Evolutionary conservation across 768 basidiomycete genomes (phyloP), one percentile per base, ranked within the genome.

Genomic region (Suillus occidentalis): DNA sequence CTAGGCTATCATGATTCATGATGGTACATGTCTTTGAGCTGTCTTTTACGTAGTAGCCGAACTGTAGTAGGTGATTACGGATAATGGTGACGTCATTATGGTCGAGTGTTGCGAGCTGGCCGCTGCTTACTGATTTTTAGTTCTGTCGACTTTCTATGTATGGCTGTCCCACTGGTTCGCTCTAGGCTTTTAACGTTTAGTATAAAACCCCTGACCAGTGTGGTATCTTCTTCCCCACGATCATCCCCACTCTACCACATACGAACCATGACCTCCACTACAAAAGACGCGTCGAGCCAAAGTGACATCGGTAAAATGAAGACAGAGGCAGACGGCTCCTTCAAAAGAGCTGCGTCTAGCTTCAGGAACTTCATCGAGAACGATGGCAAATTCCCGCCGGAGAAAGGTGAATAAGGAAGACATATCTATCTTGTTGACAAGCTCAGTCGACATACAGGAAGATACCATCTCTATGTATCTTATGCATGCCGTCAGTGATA

Each of bases 391-490:
- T 93, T 89, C 69, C 78, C 85, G 53, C 89, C 96, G 2, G 95
- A 95, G 75, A 85, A 81, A 77, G 92, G 94, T 90, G 65, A 60
- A 31, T 59, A 3, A 7, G 2, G 6, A 20, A 28, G 12, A 18
- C 2, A 20, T 28, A 42, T 28, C 0, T 13, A 20, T 59, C 6
- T 40, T 18, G 6, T 42, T 12, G 20, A 57, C 36, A 34, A 34
- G 7, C 25, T 57, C n/a, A 40, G 2, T 22, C 58, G 14, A 58
- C 34, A 31, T 61, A 60, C 53, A 94, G 94, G 88, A 66, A 89
- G 96, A 53, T 98, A 98, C 75, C 92, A 92, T 69, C 91, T 97
- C 69, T 97, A 93, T 71, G 92, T 97, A 64, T 91, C 91, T 5
- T 87, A 88, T 67, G 87, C 90, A 2, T 98, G 95, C 71, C 95